Conservation (phyloP, 208 protist species). For the Trypanosoma cruzi region DNA sequence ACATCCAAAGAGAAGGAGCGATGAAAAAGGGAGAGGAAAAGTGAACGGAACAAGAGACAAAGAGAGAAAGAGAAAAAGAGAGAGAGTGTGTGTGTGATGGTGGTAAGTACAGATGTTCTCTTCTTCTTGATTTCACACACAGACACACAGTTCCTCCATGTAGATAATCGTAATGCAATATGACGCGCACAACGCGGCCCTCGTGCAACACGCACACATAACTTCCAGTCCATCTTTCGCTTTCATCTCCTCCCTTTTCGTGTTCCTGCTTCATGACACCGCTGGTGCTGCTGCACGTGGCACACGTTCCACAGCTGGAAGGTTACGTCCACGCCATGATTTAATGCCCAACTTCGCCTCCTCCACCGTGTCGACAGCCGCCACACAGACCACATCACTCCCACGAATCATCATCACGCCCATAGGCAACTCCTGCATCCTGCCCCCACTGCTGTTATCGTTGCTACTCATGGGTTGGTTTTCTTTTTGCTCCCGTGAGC, state of each 20-base stretch:
- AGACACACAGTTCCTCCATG: too few species aligned
- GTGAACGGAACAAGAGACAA: too few species aligned
- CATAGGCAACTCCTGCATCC: slow-evolving; percentile 50
- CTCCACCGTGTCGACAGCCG: slow-evolving; percentile 67
- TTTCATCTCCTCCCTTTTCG: neutral
- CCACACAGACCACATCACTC: slow-evolving; percentile 69
- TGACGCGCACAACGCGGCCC: neutral
- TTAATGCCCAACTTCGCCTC: slow-evolving; percentile 63
- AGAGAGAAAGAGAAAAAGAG: too few species aligned
- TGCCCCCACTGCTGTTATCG: neutral
- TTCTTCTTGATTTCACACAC: too few species aligned
- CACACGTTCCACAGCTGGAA: slow-evolving; percentile 47
- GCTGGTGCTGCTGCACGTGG: slow-evolving; percentile 8
- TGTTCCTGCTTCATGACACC: neutral
- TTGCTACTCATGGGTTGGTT: neutral
- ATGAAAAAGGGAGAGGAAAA: neutral
- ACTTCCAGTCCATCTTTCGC: neutral
- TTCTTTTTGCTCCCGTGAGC: neutral
- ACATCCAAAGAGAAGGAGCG: neutral
- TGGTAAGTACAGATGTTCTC: too few species aligned
- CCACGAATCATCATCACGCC: slow-evolving; percentile 83
- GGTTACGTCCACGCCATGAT: slow-evolving; percentile 50
- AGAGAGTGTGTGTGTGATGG: neutral
- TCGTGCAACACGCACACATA: neutral
- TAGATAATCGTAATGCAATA: too few species aligned